Evolutionary conservation across 352 stramenopile species (phyloP).

Genomic region (Elongisporangium prolatum): DNA sequence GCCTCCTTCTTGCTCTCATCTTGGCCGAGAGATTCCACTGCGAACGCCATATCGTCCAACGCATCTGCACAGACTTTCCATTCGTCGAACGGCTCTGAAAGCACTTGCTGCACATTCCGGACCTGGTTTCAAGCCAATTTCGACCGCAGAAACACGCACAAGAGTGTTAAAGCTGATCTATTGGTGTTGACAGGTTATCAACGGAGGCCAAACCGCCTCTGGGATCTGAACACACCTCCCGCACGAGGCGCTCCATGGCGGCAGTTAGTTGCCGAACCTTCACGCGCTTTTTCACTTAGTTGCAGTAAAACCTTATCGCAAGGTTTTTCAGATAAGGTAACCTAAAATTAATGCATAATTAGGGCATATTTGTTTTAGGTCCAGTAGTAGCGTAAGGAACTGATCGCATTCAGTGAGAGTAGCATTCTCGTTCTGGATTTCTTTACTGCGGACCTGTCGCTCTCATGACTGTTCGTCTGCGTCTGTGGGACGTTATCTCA

Average conservation of each 20-base stretch:
- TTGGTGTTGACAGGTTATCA: not conserved
- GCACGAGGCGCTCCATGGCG: constrained; percentile 15
- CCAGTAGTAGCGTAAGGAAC: too few species aligned
- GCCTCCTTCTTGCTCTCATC: constrained; percentile 23
- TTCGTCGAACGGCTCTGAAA: constrained; percentile 21
- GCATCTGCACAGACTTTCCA: constrained; percentile 35
- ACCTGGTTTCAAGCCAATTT: constrained; percentile 19
- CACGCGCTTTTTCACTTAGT: not conserved
- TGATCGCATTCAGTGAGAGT: too few species aligned
- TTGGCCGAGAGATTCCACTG: constrained; percentile 31
- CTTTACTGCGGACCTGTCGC: too few species aligned
- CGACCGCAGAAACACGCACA: constrained; percentile 1
- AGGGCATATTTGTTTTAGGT: too few species aligned
- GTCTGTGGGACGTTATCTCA: not conserved
- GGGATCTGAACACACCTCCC: constrained; percentile 7
- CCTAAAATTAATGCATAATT: not conserved
- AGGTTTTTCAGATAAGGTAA: not conserved
- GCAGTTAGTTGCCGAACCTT: not conserved
- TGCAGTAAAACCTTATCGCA: not conserved
- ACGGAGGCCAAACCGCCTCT: not conserved
- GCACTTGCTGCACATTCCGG: constrained; percentile 29
- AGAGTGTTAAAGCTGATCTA: not conserved
- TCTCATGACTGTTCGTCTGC: not conserved
- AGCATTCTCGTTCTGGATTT: too few species aligned
- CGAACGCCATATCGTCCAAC: constrained; percentile 38